phyloP scores from a whole-genome alignment of 2,329 filamentous ascomycete species.

The Penicillium aurantiogriseum region DNA sequence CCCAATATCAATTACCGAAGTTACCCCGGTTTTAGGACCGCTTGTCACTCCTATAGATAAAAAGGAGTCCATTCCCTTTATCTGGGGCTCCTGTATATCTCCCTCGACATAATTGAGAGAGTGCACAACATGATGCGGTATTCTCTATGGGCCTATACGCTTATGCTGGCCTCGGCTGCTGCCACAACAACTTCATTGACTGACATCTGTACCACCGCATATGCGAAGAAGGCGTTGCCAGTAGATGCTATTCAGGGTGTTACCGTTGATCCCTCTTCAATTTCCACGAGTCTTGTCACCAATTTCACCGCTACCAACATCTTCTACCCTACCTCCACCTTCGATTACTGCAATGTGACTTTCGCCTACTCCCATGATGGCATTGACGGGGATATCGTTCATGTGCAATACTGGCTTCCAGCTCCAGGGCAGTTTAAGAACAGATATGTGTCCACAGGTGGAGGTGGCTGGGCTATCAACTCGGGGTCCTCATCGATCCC shows the following conservation, averaged over 20 bases:
- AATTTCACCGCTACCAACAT: not conserved
- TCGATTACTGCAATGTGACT: conserved; percentile 46
- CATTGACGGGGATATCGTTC: no score
- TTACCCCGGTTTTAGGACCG: not conserved
- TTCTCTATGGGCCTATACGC: not conserved
- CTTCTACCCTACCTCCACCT: not conserved
- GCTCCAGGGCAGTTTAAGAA: no score
- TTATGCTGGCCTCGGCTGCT: not conserved
- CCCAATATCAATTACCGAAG: not conserved
- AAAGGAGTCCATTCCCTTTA: not conserved
- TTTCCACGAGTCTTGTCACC: not conserved
- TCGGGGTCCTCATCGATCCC: no score
- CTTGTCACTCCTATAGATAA: not conserved
- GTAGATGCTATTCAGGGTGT: not conserved
- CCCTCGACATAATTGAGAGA: not conserved
- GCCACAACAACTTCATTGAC: not conserved
- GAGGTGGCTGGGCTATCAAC: no score
- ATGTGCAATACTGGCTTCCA: no score
- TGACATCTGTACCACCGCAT: not conserved
- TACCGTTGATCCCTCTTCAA: not conserved
- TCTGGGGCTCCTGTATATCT: not conserved
- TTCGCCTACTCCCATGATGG: conserved; percentile 41
- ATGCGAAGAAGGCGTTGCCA: not conserved
- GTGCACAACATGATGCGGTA: not conserved
- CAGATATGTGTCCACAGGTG: no score